Base-by-base conservation (phyloP, 495 filamentous ascomycete species). In the Sphaerosporella brunnea region DNA sequence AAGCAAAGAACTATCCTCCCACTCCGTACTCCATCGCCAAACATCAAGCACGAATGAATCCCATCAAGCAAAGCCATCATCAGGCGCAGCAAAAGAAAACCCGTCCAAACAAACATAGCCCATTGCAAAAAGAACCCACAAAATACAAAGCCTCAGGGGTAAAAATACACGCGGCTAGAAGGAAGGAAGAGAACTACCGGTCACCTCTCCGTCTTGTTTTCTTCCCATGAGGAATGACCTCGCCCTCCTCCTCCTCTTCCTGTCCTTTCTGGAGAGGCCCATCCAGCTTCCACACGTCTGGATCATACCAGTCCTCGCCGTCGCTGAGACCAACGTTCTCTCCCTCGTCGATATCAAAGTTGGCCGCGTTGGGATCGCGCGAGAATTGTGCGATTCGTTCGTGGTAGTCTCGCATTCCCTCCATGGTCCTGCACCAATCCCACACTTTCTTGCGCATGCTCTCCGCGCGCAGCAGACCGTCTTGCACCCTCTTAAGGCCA, bases 251-350 rank as follows among this genome's bases (percentile, higher is more conserved):
- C 47, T 93, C 86, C 53, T 94, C 87, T 48, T 93, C 84, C 44
- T 82, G 77, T 1, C 87, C 87, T 61, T 95, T 95, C 62, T 83
- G 84, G 11, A 95, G 68, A 59, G 85, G 81, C 53, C 84, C 82
- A 2, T 78, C 78, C 35, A 95, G 62, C 2, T 77, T 77, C 87
- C 84, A 93, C 67, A 81, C 79, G 58, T 90, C 83, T 47, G 74
- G 75, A 58, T 95, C 87, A 61, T 92, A 92, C 85, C 87, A 95
- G 60, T 95, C 87, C 66, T 95, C 87, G 2, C 84, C 84, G 56
- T 95, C 87, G 26, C 80, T 87, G 75, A 93, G 67, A 16, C 47
- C 47, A 4, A 49, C 85, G 61, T 88, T 85, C 83, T 84, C 90
- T 59, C 92, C 85, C 64, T 92, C 83, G 2, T 84, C 84, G 56